These are phyloP conservation scores for Pyrenula aspistea DNA, from an alignment of 495 filamentous ascomycete species.

Conservation along the genomic window DNA sequence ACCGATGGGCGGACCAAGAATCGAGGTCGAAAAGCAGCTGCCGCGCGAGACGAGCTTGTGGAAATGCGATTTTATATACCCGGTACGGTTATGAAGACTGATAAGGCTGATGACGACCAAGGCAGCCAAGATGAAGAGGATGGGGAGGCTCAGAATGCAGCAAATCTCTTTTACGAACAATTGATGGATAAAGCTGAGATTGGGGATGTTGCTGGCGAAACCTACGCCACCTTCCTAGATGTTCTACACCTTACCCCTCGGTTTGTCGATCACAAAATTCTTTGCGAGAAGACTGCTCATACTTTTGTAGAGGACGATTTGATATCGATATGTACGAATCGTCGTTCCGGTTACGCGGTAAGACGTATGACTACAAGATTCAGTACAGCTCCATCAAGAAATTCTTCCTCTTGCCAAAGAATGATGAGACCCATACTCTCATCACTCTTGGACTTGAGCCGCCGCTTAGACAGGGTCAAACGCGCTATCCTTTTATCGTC, in stretches of 20 bases:
- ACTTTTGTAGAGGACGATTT: slow-evolving; percentile 72
- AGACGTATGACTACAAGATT: slow-evolving; percentile 99
- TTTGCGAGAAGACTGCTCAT: slow-evolving; percentile 16
- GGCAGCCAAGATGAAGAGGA: slow-evolving; percentile 60
- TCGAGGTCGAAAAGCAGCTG: slow-evolving; percentile 78
- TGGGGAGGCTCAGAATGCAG: slow-evolving; percentile 80
- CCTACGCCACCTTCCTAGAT: slow-evolving; percentile 93
- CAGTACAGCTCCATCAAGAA: slow-evolving; percentile 96
- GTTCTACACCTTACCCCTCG: slow-evolving; percentile 94
- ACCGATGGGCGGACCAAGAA: slow-evolving; percentile 61
- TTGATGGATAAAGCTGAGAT: slow-evolving; percentile 99
- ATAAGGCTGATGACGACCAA: slow-evolving; percentile 60
- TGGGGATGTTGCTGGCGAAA: slow-evolving; percentile 94
- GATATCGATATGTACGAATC: slow-evolving; percentile 99
- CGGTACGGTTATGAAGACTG: slow-evolving; percentile 76
- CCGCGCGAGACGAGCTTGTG: slow-evolving; percentile 81
- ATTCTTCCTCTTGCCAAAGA: slow-evolving; percentile 95
- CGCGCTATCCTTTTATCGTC: slow-evolving; percentile 94
- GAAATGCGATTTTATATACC: slow-evolving; percentile 99
- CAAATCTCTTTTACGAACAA: slow-evolving; percentile 90
- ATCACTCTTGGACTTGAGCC: slow-evolving; percentile 94
- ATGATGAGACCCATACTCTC: slow-evolving; percentile 88
- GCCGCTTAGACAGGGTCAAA: slow-evolving; percentile 93
- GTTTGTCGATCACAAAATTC: slow-evolving; percentile 30
- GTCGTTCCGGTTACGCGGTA: slow-evolving; percentile 93